Evolutionary conservation across 768 basidiomycete genomes (phyloP).

Genomic region (Tephrocybe sp.): DNA sequence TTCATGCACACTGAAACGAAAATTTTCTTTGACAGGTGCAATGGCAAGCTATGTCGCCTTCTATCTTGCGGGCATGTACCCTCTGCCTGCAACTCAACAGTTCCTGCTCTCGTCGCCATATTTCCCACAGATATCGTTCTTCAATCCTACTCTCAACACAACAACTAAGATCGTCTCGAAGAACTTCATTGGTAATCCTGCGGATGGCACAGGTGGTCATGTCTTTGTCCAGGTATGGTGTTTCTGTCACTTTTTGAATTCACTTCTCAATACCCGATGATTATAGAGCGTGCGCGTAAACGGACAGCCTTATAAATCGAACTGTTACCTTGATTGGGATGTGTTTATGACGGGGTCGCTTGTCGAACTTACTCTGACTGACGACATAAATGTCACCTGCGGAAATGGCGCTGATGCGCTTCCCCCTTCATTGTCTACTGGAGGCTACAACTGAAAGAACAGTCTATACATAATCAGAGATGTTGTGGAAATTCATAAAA

Average conservation of each 20-base stretch:
- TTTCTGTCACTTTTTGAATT: background rate
- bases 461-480: too few species aligned
- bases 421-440: conserved; percentile 65
- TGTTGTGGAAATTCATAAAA: too few species aligned
- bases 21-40: conserved; percentile 42
- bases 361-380: conserved; percentile 54
- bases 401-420: conserved; percentile 43
- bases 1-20: background rate
- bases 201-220: conserved; percentile 46
- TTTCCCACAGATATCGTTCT: conserved; percentile 59
- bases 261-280: background rate
- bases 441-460: conserved; percentile 47
- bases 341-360: conserved; percentile 51
- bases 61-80: conserved; percentile 59
- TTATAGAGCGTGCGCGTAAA: conserved; percentile 54
- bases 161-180: conserved; percentile 53
- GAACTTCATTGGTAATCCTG: conserved; percentile 52
- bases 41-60: conserved; percentile 64
- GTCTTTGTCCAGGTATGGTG: conserved; percentile 52
- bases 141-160: conserved; percentile 53
- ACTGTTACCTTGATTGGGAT: conserved; percentile 65
- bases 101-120: conserved; percentile 59
- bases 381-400: conserved; percentile 50
- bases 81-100: conserved; percentile 58
- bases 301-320: conserved; percentile 56